These are phyloP conservation scores for Elaeis guineensis DNA, from an alignment of 176 grass and related monocot genomes.

Conservation along the genomic window DNA sequence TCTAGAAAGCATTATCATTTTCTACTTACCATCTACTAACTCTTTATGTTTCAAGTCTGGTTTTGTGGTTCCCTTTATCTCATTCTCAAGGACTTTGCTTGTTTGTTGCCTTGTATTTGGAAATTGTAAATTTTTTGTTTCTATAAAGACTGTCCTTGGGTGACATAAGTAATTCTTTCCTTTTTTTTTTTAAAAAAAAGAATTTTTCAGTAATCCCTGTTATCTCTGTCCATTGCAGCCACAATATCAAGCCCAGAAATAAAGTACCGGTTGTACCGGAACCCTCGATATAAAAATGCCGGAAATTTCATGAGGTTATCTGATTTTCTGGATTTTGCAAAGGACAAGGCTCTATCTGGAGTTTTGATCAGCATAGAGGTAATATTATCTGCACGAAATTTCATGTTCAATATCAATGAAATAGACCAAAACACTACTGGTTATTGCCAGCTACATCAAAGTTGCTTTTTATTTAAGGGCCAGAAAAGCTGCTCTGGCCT, in stretches of 20 bases:
- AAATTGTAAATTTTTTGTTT: background rate
- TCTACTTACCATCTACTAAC: no score
- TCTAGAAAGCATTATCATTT: no score
- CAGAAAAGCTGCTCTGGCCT: no score
- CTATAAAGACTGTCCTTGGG: background rate
- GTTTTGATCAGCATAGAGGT: constrained; percentile 67
- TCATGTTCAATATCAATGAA: no score
- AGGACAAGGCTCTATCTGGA: constrained; percentile 51
- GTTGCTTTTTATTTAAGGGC: no score
- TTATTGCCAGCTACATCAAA: no score
- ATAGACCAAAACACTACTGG: no score
- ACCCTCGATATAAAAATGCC: constrained; percentile 40
- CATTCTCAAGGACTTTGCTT: no score
- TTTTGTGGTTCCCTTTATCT: no score
- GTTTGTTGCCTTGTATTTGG: no score
- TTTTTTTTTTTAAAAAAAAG: background rate
- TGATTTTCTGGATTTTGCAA: constrained; percentile 54
- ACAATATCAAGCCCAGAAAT: constrained; percentile 49
- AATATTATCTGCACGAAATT: background rate
- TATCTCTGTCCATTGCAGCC: constrained; percentile 30
- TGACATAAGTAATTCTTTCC: background rate
- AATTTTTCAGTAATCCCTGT: background rate
- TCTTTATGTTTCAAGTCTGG: no score
- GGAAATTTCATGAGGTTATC: constrained; percentile 61
- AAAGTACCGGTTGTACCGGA: constrained; percentile 17